Evolutionary conservation across 2,329 filamentous ascomycete species (phyloP).

Genomic region (Fusarium xylarioides): DNA sequence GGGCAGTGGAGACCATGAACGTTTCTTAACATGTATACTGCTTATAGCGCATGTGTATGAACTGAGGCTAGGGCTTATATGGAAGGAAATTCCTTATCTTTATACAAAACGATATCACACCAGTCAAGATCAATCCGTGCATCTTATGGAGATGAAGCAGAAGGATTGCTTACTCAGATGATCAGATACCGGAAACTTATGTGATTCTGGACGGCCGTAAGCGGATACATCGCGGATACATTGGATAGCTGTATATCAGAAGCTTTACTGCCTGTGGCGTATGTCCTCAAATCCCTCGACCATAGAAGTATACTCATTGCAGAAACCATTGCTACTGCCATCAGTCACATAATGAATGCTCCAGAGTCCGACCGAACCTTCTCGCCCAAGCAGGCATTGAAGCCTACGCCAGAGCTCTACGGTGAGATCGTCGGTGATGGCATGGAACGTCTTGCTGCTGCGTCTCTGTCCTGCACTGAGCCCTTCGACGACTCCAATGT

Average conservation of each 20-base stretch:
- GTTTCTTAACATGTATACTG: not conserved
- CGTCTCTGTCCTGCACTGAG: not conserved
- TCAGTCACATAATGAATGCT: not conserved
- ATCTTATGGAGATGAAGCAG: not conserved
- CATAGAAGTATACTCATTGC: not conserved
- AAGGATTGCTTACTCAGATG: not conserved
- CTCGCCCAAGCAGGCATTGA: not conserved
- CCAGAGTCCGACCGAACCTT: not conserved
- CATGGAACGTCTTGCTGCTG: not conserved
- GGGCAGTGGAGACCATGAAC: not conserved
- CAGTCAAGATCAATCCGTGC: fast-evolving
- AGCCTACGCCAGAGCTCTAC: constrained; percentile 11
- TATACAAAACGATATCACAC: not conserved
- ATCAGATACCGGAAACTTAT: not conserved
- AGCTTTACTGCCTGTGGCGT: not conserved
- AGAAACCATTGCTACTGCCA: not conserved
- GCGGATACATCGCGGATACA: not conserved
- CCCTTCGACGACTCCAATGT: fast-evolving
- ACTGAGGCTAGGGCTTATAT: not conserved
- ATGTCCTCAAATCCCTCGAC: not conserved
- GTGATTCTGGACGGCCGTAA: not conserved
- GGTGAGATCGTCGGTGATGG: not conserved
- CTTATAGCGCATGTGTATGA: not conserved
- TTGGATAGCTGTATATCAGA: not conserved
- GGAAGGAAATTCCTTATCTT: not conserved